Base-by-base conservation (phyloP, 768 basidiomycete species). In the Saitozyma podzolica region DNA sequence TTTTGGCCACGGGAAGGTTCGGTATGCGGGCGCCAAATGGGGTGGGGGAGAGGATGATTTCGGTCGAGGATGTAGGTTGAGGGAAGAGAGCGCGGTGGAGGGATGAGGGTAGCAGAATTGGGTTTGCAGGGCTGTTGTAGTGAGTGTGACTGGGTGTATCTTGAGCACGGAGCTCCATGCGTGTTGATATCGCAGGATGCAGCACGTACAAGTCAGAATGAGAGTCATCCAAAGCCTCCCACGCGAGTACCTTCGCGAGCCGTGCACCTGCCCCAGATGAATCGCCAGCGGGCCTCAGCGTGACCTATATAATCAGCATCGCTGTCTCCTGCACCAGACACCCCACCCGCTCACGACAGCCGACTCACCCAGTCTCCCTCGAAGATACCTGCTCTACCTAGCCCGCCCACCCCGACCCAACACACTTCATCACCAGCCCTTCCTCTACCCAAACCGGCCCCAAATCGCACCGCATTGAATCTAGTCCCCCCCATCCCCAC, bases 341-440 rank as follows among this genome's bases (percentile, higher is more conserved):
- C 2, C 29, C 29, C 2, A 5, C 29, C 29, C 29, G 2, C 53
- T 55, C 41, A 53, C 9, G 60, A 55, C 16, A 17, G 1, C 6
- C n/a, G 19, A 69, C 70, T 41, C 37, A 79, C 78, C 76, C 76
- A 79, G 58, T 79, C 78, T 0, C 74, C 75, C 39, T 74, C 73
- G 48, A 79, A 79, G 13, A 79, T 72, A 3, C 78, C 78, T 19
- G 76, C 71, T 59, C 75, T 43, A 6, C 76, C 78, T 9, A 79
- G 48, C 0, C 74, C 76, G n/a, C 64, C 64, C 1, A 79, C 66
- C 8, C 70, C 65, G n/a, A 79, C 58, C 75, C 75, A 79, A 50
- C 64, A 68, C 1, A 73, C 67, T 6, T 72, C 62, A 9, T 76
- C 70, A 11, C 53, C 65, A 19, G 67, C 65, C 29, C 29, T 5